Evolutionary conservation across 331 rosid species (phyloP).

Genomic region (Acacia concinna): DNA sequence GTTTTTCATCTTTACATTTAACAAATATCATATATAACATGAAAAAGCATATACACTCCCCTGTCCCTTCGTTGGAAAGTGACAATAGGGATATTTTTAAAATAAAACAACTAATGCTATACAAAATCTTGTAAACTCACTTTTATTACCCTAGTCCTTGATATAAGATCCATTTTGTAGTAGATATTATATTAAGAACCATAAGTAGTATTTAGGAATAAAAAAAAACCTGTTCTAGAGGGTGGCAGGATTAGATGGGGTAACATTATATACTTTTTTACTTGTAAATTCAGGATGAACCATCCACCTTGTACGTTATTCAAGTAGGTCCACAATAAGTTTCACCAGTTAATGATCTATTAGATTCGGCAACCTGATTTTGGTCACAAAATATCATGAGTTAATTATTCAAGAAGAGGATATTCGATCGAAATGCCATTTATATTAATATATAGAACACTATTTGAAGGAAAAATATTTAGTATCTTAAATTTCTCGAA

Average conservation of each 20-base stretch:
- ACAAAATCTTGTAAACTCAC: neutral
- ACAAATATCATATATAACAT: neutral
- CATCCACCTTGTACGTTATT: neutral
- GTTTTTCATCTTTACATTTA: neutral
- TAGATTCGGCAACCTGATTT: neutral
- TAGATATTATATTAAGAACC: too few species aligned
- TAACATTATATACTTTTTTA: neutral
- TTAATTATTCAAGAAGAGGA: too few species aligned
- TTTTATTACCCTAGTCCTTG: too few species aligned
- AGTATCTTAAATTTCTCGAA: neutral
- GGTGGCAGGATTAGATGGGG: neutral
- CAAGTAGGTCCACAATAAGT: neutral
- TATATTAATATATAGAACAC: neutral
- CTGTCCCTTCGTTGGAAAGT: neutral
- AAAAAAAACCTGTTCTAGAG: neutral
- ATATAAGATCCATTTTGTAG: too few species aligned
- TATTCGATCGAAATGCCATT: neutral
- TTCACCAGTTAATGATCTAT: neutral
- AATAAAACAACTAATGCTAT: neutral
- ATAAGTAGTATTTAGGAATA: neutral
- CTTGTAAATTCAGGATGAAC: neutral
- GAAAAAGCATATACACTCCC: neutral
- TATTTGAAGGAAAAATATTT: neutral
- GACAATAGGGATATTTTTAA: neutral
- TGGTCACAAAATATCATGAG: neutral